Percentiles rank a stretch among this genome's conserved stretches.
These are phyloP conservation scores for Naganishia vaughanmartiniae DNA, from an alignment of 768 basidiomycete genomes.

Conservation along the genomic window DNA sequence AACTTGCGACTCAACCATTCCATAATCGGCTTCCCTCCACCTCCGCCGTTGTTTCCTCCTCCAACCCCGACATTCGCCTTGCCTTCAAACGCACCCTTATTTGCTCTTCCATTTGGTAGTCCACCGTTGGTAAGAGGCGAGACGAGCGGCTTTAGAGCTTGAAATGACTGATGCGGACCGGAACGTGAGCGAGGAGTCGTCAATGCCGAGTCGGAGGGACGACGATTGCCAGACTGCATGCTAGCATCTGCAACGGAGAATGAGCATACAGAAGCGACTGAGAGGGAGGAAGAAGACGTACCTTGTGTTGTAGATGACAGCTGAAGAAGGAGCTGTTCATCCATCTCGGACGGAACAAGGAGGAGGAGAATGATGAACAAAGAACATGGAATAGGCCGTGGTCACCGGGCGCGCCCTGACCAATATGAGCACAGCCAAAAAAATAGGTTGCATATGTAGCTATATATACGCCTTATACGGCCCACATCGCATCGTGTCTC, in stretches of 20 bases:
- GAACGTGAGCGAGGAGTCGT: neutral
- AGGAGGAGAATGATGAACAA: neutral
- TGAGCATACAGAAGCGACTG: no score
- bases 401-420: neutral
- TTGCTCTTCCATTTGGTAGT: neutral
- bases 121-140: slow-evolving; percentile 1
- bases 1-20: slow-evolving; percentile 28
- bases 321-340: neutral
- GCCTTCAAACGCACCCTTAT: neutral
- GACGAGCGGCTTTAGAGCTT: slow-evolving; percentile 16
- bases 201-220: neutral
- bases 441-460: no score
- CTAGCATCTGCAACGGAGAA: neutral
- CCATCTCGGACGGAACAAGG: neutral
- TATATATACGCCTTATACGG: no score
- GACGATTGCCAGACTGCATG: neutral
- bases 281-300: neutral
- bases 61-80: neutral
- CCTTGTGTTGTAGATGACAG: neutral
- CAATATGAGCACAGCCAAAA: neutral
- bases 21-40: slow-evolving; percentile 23
- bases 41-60: neutral
- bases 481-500: no score
- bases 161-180: neutral
- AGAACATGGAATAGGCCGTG: no score